phyloP scores from a whole-genome alignment of 495 filamentous ascomycete species.

The Astrothelium subdiscretum region DNA sequence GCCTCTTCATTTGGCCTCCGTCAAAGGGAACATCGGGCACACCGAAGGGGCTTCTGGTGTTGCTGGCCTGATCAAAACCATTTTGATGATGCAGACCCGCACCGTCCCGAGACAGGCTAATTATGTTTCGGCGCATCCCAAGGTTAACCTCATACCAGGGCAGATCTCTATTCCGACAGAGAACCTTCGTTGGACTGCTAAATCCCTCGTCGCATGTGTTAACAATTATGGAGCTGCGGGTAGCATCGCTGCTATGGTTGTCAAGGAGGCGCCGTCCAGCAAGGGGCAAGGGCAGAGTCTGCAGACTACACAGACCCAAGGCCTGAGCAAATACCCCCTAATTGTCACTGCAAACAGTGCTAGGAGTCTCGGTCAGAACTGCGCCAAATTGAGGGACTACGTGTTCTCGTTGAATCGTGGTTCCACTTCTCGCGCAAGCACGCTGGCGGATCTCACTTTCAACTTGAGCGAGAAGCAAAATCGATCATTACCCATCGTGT shows the following conservation, averaged over 20 bases:
- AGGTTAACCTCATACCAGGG: background rate
- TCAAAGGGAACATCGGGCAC: slow-evolving; percentile 26
- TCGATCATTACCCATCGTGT: background rate
- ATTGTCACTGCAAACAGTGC: background rate
- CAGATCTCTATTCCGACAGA: background rate
- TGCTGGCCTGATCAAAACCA: slow-evolving; percentile 23
- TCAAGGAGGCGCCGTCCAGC: background rate
- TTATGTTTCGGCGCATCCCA: slow-evolving; percentile 19
- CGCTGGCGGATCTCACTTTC: background rate
- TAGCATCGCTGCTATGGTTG: background rate
- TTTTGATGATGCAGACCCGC: slow-evolving; percentile 28
- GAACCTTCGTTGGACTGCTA: background rate
- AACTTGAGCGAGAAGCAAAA: background rate
- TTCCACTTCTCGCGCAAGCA: background rate
- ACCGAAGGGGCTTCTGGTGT: slow-evolving; percentile 25
- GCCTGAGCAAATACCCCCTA: background rate
- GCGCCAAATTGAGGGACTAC: background rate
- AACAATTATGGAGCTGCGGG: background rate
- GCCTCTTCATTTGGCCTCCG: slow-evolving; percentile 19
- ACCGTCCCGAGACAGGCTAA: slow-evolving; percentile 25
- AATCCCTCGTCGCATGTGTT: background rate
- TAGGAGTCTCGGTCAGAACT: background rate
- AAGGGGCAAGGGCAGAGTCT: background rate
- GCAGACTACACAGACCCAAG: background rate
- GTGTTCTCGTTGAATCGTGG: background rate